phyloP scores from a whole-genome alignment of 495 filamentous ascomycete genomes.

The Friedmanniomyces simplex region DNA sequence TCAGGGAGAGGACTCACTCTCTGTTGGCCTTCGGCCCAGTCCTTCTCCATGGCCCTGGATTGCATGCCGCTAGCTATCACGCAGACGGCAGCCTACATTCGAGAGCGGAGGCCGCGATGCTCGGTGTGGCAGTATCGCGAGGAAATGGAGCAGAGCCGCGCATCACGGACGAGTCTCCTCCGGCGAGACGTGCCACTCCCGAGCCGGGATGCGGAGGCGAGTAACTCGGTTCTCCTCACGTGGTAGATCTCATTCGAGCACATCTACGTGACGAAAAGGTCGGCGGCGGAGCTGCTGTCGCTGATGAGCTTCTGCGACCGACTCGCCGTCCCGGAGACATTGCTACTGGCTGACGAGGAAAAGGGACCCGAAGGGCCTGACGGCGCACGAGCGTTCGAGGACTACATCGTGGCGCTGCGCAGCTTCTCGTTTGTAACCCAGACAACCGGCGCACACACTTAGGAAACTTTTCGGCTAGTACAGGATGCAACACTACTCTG shows the following conservation, averaged over 20 bases:
- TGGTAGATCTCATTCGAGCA: background rate
- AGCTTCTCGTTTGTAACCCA: too few relatives aligned
- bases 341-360: conserved; percentile 6
- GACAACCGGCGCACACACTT: background rate
- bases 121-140: conserved; percentile 10
- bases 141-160: conserved; percentile 5
- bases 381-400: conserved; percentile 32
- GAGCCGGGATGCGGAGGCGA: conserved; percentile 1
- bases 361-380: background rate
- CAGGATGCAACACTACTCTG: conserved; percentile 23
- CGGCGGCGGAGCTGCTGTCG: conserved; percentile 31
- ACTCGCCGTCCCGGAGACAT: conserved; percentile 26
- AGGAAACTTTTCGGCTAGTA: conserved; percentile 16
- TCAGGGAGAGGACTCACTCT: too few relatives aligned
- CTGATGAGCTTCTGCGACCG: conserved; percentile 29
- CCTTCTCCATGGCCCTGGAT: conserved; percentile 8
- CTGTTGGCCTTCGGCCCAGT: too few relatives aligned
- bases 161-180: background rate
- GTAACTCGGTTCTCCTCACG: too few relatives aligned
- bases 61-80: conserved; percentile 13
- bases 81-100: conserved; percentile 17
- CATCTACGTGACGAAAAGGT: conserved; percentile 4
- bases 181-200: background rate
- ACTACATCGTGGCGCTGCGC: background rate
- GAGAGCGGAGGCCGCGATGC: background rate